These are phyloP conservation scores for Elsinoe arachidis DNA, from an alignment of 2,329 filamentous ascomycete genomes.

Conservation along the genomic window DNA sequence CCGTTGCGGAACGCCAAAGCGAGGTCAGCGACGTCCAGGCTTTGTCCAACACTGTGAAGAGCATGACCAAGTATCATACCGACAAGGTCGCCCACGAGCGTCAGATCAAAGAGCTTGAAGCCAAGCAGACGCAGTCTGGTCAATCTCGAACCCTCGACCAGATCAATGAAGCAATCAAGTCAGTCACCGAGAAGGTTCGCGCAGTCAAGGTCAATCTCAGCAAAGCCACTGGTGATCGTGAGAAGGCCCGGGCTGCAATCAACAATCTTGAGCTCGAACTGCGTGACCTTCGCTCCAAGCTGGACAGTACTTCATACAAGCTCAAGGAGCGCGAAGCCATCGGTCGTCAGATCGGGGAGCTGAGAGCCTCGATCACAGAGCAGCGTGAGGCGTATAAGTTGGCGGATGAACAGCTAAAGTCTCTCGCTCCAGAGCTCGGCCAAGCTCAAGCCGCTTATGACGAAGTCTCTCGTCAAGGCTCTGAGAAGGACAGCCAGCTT, in stretches of 20 bases:
- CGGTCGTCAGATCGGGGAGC: conserved; percentile 60
- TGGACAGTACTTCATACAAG: conserved; percentile 61
- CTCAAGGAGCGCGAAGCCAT: conserved; percentile 73
- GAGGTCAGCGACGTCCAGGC: conserved; percentile 66
- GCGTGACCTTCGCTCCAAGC: conserved; percentile 63
- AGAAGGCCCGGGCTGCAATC: conserved; percentile 60
- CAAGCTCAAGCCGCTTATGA: conserved; percentile 70
- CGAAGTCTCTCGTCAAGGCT: conserved; percentile 63
- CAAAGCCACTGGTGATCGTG: conserved; percentile 60
- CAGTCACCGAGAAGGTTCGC: conserved; percentile 58
- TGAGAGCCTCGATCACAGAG: conserved; percentile 58
- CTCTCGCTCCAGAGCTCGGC: conserved; percentile 64
- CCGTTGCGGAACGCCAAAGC: conserved; percentile 53
- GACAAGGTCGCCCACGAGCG: conserved; percentile 63
- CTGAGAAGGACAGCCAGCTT: conserved; percentile 62
- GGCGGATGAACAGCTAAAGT: conserved; percentile 64
- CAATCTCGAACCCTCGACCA: conserved; percentile 66
- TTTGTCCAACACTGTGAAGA: conserved; percentile 65
- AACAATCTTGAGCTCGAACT: conserved; percentile 64
- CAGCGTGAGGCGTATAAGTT: conserved; percentile 62
- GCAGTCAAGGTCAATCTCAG: conserved; percentile 54
- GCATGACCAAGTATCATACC: conserved; percentile 61
- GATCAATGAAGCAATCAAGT: conserved; percentile 67
- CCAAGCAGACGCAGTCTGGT: conserved; percentile 63
- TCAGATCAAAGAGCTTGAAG: conserved; percentile 66